Evolutionary conservation across 495 filamentous ascomycete genomes (phyloP), one percentile per base, ranked within the genome.

Genomic region (Achaetomiella virescens): DNA sequence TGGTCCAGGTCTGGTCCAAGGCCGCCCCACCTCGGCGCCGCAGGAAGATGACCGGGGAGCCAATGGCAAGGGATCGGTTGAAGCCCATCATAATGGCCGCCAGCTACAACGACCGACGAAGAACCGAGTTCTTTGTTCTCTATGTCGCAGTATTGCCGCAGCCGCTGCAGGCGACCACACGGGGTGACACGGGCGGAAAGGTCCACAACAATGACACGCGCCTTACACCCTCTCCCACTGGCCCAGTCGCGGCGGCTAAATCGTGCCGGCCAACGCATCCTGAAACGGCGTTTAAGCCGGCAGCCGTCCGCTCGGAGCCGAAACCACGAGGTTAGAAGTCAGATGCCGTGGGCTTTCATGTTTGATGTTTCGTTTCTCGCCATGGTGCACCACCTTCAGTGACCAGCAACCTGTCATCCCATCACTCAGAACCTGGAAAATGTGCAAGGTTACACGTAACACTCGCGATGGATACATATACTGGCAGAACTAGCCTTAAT

Each of bases 1-100:
- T 52, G 58, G 52, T 18, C 11, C 17, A 45, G 52, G 52, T 21
- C 58, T 52, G 31, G 58, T 31, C 52, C 57, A 38, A 33, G 58
- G 41, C 27, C 21, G 29, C 47, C 52, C 56, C 58, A 47, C 58
- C n/a, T 27, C 17, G 51, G 42, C 52, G 33, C 41, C 18, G 24
- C 41, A 44, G 37, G 9, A 15, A 1, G 44, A 45, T 9, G 11
- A 18, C 5, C 25, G 31, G 29, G 7, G 46, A 52, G 41, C 52
- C 58, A 52, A 55, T 60, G 9, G 47, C 35, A 44, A 43, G n/a
- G 4, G 21, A n/a, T 31, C 20, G 4, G 43, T 27, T 22, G 27
- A 1, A 53, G 38, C 38, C 14, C 37, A 5, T 2, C 21, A 22
- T 44, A 20, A 37, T 31, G 36, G 43, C 22, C 42, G 49, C 33